Evolutionary conservation across 2,329 filamentous ascomycete genomes (phyloP), one percentile per base, ranked within the genome.

Genomic region (Hysterium pulicare): DNA sequence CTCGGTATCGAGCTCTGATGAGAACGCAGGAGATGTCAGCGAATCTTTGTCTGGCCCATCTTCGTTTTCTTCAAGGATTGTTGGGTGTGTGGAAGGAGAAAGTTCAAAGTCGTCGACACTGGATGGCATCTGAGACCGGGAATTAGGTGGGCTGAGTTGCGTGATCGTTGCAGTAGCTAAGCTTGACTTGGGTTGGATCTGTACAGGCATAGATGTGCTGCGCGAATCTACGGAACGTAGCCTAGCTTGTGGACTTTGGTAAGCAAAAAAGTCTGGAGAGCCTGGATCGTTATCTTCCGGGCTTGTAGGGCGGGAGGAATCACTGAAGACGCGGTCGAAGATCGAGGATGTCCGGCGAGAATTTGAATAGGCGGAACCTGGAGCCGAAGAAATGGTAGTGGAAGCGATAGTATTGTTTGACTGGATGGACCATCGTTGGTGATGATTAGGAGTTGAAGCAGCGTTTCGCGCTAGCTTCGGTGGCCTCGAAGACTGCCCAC

Each of bases 291-390:
- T 84, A 1, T 89, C 95, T 13, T 86, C 83, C 0, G 93, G 91
- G 28, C 90, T 96, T 1, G 82, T 84, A 1, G 90, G 87, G 36
- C 83, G 77, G 9, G 87, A 90, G 3, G 79, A 83, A 42, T 75
- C 77, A 49, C 75, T 77, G 51, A 85, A 80, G 9, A 78, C 70
- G 23, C 81, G 78, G 62, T 96, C 91, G 56, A 95, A 96, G 35
- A 95, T 73, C 0, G 87, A 82, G 10, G 79, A 88, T 38, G 79
- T 79, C 15, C 84, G 81, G 49, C 71, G 66, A 2, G 82, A 82
- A 22, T 81, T 82, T 1, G 89, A 93, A 33, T 77, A 78, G 0
- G 93, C 90, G 3, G 91, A 96, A 54, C 84, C 90, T 2, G 90
- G 84, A 2, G 85, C 76, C 0, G 90, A 95, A 2, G 86, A 88